Conservation (phyloP, 495 filamentous ascomycete genomes). For the Podospora didyma region DNA sequence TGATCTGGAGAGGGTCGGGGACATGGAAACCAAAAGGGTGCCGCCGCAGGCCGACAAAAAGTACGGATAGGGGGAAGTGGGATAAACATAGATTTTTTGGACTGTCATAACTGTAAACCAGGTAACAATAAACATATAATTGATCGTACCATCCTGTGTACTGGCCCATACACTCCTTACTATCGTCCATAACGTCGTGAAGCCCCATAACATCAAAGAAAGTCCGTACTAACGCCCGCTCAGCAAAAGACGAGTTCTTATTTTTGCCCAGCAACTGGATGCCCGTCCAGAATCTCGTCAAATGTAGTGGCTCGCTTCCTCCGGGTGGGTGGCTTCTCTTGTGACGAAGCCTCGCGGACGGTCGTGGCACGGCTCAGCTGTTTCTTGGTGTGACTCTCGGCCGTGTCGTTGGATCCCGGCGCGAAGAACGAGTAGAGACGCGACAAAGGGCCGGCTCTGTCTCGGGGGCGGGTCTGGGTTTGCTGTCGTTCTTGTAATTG, state of each 20-base stretch:
- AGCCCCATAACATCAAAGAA: too few species aligned
- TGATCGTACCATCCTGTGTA: too few species aligned
- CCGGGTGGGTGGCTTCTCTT: neutral
- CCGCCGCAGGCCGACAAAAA: neutral
- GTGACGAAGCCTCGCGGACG: neutral
- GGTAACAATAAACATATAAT: too few species aligned
- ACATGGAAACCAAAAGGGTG: neutral
- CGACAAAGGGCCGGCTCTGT: neutral
- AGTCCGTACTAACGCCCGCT: too few species aligned
- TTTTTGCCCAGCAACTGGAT: neutral
- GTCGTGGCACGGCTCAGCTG: neutral
- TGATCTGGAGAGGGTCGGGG: neutral
- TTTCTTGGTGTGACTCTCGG: neutral
- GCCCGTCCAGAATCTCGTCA: conserved; percentile 16
- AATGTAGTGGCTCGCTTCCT: conserved; percentile 15
- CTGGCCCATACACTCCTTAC: too few species aligned
- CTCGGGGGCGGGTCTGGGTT: neutral
- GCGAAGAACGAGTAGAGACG: neutral
- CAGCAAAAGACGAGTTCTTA: too few species aligned
- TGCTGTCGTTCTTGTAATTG: neutral
- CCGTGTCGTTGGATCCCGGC: neutral
- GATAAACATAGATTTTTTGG: neutral
- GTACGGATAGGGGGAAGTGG: neutral
- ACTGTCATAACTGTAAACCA: neutral
- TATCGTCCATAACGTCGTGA: too few species aligned